Conservation (phyloP, 768 basidiomycete species). For the Phallus indusiatus region DNA sequence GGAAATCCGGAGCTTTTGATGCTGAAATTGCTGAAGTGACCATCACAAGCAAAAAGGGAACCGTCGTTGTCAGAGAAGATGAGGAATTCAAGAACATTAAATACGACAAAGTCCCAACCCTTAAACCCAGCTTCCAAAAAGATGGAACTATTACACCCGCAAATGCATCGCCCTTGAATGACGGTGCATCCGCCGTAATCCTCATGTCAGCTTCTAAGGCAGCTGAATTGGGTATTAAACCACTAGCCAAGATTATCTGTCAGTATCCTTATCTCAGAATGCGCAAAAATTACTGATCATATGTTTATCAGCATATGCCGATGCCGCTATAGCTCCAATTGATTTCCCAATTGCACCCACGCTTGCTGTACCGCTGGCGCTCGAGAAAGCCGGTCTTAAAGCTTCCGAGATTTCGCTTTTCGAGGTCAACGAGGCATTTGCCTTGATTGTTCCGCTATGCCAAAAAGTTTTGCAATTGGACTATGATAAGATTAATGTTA, state of each 20-base stretch:
- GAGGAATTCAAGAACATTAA: slow-evolving; percentile 98
- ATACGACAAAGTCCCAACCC: slow-evolving; percentile 84
- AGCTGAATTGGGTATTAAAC: slow-evolving; percentile 81
- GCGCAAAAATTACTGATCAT: slow-evolving; percentile 6
- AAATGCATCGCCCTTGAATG: slow-evolving; percentile 90
- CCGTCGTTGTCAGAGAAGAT: slow-evolving; percentile 83
- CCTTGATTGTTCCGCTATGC: slow-evolving; percentile 82
- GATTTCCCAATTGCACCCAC: slow-evolving; percentile 97
- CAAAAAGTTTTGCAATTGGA: slow-evolving; percentile 83
- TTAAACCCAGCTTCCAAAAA: slow-evolving; percentile 84
- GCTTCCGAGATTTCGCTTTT: slow-evolving; percentile 81
- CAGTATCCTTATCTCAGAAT: slow-evolving; percentile 24
- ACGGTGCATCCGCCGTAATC: slow-evolving; percentile 93
- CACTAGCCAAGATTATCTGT: slow-evolving; percentile 94
- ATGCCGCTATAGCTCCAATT: slow-evolving; percentile 92
- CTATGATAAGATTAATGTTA: slow-evolving; percentile 80
- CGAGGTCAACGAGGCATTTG: slow-evolving; percentile 98
- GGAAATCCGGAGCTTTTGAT: slow-evolving; percentile 76
- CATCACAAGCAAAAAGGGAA: slow-evolving; percentile 91
- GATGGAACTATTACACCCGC: slow-evolving; percentile 90
- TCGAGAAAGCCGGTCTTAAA: slow-evolving; percentile 78
- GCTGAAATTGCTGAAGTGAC: slow-evolving; percentile 85
- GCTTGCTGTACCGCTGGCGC: slow-evolving; percentile 78
- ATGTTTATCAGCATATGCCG: slow-evolving; percentile 69
- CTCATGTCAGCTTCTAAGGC: slow-evolving; percentile 93